Percentiles rank a stretch among this genome's conserved stretches.
phyloP scores from a whole-genome alignment of 129 eudicot genomes.

The Sambucus nigra region DNA sequence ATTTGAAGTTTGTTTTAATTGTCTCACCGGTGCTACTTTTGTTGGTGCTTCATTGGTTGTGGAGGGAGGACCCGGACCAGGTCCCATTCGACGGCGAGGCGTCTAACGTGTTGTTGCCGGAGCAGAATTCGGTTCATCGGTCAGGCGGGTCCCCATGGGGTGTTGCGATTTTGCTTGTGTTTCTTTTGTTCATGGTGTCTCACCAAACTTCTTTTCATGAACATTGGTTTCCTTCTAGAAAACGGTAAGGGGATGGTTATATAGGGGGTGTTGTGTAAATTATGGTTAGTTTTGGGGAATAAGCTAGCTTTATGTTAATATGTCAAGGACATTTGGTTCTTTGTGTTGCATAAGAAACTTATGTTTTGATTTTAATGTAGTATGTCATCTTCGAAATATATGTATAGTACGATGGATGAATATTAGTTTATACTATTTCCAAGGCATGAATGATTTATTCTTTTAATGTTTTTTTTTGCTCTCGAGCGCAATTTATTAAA shows the following conservation, averaged over 20 bases:
- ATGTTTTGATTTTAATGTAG: no score
- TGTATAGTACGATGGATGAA: no score
- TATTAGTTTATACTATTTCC: no score
- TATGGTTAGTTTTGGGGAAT: neutral
- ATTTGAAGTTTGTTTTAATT: slow-evolving; percentile 39
- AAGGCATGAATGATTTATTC: no score
- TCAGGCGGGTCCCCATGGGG: slow-evolving; percentile 75
- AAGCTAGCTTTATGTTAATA: no score
- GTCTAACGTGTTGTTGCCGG: slow-evolving; percentile 51
- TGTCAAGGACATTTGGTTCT: no score
- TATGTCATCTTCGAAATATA: no score
- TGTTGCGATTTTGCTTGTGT: slow-evolving; percentile 43
- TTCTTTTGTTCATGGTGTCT: slow-evolving; percentile 56
- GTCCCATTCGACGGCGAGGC: slow-evolving; percentile 17
- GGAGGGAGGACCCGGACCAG: slow-evolving; percentile 23
- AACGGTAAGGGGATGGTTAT: neutral
- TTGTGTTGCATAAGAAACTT: no score
- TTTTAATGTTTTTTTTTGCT: no score
- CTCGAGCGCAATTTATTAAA: no score
- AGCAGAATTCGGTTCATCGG: slow-evolving; percentile 48
- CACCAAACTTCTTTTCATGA: slow-evolving; percentile 37
- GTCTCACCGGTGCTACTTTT: slow-evolving; percentile 47
- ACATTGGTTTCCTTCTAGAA: slow-evolving; percentile 53
- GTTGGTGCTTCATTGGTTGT: slow-evolving; percentile 52
- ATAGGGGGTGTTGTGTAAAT: neutral